Base-by-base conservation (phyloP, 768 basidiomycete genomes). In the Lyophyllum shimeji region DNA sequence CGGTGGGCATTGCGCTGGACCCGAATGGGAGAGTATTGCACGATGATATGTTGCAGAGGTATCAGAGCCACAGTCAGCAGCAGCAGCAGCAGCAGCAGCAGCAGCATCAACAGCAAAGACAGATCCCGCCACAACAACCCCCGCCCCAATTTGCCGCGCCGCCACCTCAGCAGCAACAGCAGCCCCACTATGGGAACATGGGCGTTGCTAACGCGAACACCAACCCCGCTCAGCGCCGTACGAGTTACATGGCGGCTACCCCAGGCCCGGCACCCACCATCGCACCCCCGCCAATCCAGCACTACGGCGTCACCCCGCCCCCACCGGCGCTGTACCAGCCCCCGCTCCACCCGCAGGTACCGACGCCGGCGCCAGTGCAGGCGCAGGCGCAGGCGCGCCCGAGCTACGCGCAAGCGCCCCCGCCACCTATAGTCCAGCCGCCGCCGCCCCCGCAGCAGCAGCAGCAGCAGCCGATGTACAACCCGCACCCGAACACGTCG, bases 1-100 rank as follows among this genome's bases (percentile, higher is more conserved):
- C 78, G n/a, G 79, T 92, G 3, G 93, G 95, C 2, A 95, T 96
- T 57, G 81, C 84, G 2, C 75, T 96, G 2, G 93, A 93, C 60
- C 85, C 87, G 0, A 82, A 76, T 55, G 95, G 94, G 7, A 80
- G 86, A 13, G 95, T 96, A 5, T 75, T 87, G 33, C 84, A 88
- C 57, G 95, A 96, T 69, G 79, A 82, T 39, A 85, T 94, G 84
- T 88, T 88, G 13, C 82, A 81, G 58, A 75, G 70, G 52, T 83
- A 81, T 61, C 77, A 78, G 52, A 72, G 76, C 61, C 77, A 78
- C 51, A 72, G 76, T 21, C 81, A 77, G 20, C 71, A 74, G 17
- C 71, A 74, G 29, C 72, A 70, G 17, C 75, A 70, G n/a, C 69
- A 68, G 4, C 69, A 63, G 20, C 64, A 58, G n/a, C 62, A 63